Conservation (phyloP, 805 yeast genomes). For the Barnettozyma salicaria region DNA sequence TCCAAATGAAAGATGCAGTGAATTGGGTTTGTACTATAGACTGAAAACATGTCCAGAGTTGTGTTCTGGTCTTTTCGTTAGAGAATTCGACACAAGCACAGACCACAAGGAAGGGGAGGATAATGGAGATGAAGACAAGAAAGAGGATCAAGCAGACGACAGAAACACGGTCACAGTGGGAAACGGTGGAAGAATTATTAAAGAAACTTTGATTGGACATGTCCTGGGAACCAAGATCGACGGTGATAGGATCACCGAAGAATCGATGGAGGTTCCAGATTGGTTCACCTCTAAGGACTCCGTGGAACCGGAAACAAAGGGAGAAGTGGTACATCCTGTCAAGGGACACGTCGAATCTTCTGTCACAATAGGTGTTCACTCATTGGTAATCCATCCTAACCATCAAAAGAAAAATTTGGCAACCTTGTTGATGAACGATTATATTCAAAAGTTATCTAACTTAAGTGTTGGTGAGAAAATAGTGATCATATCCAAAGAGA, state of each 20-base stretch:
- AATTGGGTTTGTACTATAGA: constrained; percentile 62
- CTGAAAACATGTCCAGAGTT: constrained; percentile 82
- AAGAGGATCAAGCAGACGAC: constrained; percentile 24
- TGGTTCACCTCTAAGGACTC: constrained; percentile 2
- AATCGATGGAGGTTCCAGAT: constrained; percentile 56
- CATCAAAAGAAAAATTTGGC: constrained; percentile 82
- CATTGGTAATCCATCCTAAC: constrained; percentile 68
- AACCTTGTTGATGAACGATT: constrained; percentile 77
- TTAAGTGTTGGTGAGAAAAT: constrained; percentile 81
- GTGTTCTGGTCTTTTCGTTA: constrained; percentile 78
- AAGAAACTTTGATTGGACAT: constrained; percentile 72
- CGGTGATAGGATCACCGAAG: constrained; percentile 44
- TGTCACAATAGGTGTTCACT: constrained; percentile 71
- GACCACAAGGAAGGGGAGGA: no score
- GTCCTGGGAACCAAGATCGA: constrained; percentile 69
- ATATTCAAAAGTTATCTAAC: constrained; percentile 81
- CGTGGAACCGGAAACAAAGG: constrained; percentile 17
- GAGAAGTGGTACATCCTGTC: constrained; percentile 16
- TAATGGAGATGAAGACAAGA: constrained; percentile 24
- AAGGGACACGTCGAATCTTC: constrained; percentile 75
- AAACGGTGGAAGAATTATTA: constrained; percentile 32
- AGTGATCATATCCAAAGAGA: constrained; percentile 64
- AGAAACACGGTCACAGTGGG: constrained; percentile 25
- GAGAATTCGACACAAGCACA: constrained; percentile 58
- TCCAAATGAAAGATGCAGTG: constrained; percentile 59